phyloP scores from a whole-genome alignment of 2,329 filamentous ascomycete species.

The Colletotrichum plurivorum region DNA sequence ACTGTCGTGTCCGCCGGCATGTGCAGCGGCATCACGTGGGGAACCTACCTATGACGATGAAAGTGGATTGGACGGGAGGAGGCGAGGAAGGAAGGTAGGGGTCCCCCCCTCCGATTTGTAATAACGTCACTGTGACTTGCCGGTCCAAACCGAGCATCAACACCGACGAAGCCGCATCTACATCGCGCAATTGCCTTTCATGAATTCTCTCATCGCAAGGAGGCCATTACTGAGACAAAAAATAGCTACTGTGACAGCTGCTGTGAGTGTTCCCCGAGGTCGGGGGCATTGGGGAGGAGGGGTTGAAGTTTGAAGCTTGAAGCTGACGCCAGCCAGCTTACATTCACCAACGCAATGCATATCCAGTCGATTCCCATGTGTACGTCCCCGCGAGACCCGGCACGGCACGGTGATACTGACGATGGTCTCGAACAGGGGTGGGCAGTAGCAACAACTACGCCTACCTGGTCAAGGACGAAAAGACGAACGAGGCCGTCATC shows the following conservation, averaged over 20 bases:
- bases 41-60: slow-evolving; percentile 7
- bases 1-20: background rate
- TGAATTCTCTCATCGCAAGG: slow-evolving; percentile 59
- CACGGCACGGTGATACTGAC: background rate
- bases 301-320: background rate
- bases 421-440: slow-evolving; percentile 69
- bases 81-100: background rate
- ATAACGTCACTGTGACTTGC: slow-evolving; percentile 40
- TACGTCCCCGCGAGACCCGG: slow-evolving; percentile 59
- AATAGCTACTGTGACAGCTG: slow-evolving; percentile 46
- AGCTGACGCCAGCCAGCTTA: slow-evolving; percentile 48
- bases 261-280: slow-evolving; percentile 46
- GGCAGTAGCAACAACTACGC: slow-evolving; percentile 87
- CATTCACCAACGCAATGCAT: slow-evolving; percentile 76
- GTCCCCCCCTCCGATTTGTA: slow-evolving; percentile 28
- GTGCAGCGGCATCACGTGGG: slow-evolving; percentile 28
- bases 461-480: slow-evolving; percentile 84
- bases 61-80: background rate
- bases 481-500: slow-evolving; percentile 82
- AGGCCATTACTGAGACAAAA: slow-evolving; percentile 52
- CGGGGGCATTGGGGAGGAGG: no score
- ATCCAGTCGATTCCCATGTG: slow-evolving; percentile 92
- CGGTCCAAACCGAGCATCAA: background rate
- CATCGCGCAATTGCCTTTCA: slow-evolving; percentile 44
- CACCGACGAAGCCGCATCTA: background rate